Evolutionary conservation across 768 basidiomycete species (phyloP), one percentile per base, ranked within the genome.

Genomic region (Glaciozyma martinii): DNA sequence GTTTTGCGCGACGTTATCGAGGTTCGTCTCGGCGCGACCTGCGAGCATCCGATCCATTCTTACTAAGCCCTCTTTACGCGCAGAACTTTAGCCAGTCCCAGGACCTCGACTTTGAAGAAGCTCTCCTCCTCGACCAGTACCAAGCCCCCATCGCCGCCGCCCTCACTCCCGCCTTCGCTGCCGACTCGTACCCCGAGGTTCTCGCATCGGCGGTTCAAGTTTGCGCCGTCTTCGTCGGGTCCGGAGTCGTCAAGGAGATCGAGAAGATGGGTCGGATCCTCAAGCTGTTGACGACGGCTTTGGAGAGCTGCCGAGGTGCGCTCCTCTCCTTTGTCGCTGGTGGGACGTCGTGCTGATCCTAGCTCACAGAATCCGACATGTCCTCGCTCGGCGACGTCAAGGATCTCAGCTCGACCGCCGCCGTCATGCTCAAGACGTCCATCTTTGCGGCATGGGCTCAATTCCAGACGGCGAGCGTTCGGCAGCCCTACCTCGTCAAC

Each of bases 81-180:
- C 63, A 97, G 94, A 83, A 87, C 60, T 99, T 99, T 76, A 83
- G 90, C 3, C 77, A 80, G 33, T 83, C 89, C 9, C 88, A 90
- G 0, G 95, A 99, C 77, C 90, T 92, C 3, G 91, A 91, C 59
- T 98, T 90, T 71, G 88, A 89, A 42, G 90, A 90, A 65, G 85
- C 89, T 0, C 80, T 93, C 8, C 79, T 99, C 4, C 82, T 99
- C 18, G 94, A 99, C 74, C 95, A 99, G 75, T 88, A 95, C 76
- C 95, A 99, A 78, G 94, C 95, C 0, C 94, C 95, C 0, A 94
- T 99, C 65, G 95, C 94, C 3, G 91, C 95, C 25, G 95, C 95
- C 0, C 81, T 98, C 23, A 98, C 94, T 0, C 94, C 95, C 0
- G 57, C 93, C 0, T 98, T 99, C 74, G 91, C 90, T 2, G 82